Conservation (phyloP, 306 rosid genomes). For the Corylus americana region DNA sequence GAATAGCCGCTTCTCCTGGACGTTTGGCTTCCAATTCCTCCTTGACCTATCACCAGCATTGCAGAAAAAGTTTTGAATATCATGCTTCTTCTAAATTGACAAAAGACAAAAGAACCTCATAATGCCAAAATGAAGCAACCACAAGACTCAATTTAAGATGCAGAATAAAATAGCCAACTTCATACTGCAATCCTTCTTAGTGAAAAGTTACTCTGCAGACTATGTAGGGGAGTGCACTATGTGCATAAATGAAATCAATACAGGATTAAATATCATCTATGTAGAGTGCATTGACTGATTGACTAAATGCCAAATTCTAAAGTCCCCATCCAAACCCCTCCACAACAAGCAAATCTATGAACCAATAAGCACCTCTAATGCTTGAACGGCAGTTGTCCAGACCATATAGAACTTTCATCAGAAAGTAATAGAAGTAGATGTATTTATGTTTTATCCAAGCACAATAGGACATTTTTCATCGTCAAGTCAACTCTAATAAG, state of each 20-base stretch:
- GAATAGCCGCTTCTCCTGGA: conserved; percentile 90
- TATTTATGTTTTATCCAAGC: conserved; percentile 1
- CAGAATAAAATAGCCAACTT: conserved; percentile 3
- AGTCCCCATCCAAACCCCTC: background rate
- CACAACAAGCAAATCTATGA: background rate
- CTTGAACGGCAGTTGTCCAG: background rate
- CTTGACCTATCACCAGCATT: conserved; percentile 55
- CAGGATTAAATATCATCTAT: conserved; percentile 2
- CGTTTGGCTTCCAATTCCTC: conserved; percentile 94
- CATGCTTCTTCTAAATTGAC: background rate
- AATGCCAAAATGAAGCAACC: conserved; percentile 19
- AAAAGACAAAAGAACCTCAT: conserved; percentile 15
- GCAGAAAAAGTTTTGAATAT: conserved; percentile 27
- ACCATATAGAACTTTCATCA: background rate
- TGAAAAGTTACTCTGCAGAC: too few relatives aligned
- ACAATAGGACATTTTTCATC: background rate
- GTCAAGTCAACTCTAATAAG: background rate
- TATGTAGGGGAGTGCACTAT: too few relatives aligned
- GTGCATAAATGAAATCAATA: background rate
- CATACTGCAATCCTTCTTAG: background rate
- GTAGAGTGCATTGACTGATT: conserved; percentile 3
- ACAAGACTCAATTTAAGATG: conserved; percentile 3
- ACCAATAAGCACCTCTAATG: background rate
- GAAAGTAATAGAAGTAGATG: background rate
- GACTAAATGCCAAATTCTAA: conserved; percentile 5